A percentile compares a stretch with the other conserved stretches of the same genome.
These are phyloP conservation scores for Zygosaccharomyces siamensis DNA, from an alignment of 805 yeast genomes.

Conservation along the genomic window DNA sequence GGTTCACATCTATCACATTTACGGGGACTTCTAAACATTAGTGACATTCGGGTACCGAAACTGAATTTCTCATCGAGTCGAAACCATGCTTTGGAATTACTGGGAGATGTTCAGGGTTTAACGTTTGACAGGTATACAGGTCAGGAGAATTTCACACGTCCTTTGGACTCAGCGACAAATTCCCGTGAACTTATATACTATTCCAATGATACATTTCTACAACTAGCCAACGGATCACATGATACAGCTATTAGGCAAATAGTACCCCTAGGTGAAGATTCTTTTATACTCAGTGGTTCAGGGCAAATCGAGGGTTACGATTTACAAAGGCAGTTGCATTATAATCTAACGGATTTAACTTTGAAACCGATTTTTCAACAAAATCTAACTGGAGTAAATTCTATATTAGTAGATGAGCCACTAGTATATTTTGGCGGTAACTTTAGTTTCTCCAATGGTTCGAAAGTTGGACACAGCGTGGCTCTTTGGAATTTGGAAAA, in stretches of 20 bases:
- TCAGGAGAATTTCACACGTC: slow-evolving; percentile 31
- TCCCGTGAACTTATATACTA: slow-evolving; percentile 23
- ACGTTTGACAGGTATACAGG: slow-evolving; percentile 29
- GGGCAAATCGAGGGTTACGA: slow-evolving; percentile 27
- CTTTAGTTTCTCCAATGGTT: slow-evolving; percentile 45
- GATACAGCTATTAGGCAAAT: slow-evolving; percentile 22
- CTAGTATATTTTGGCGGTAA: slow-evolving; percentile 78
- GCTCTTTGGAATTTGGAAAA: slow-evolving; percentile 55
- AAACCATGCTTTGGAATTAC: slow-evolving; percentile 17
- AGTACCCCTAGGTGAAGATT: slow-evolving; percentile 30
- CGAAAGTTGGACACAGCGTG: slow-evolving; percentile 37
- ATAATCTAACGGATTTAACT: slow-evolving; percentile 31
- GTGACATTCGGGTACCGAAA: slow-evolving; percentile 11
- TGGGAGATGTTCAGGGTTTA: slow-evolving; percentile 23
- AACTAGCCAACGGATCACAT: slow-evolving; percentile 15
- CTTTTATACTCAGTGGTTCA: slow-evolving; percentile 35
- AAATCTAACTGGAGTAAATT: slow-evolving; percentile 33
- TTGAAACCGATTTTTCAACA: slow-evolving; percentile 27
- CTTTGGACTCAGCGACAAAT: slow-evolving; percentile 7
- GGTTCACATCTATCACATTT: slow-evolving; percentile 23
- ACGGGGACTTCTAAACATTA: slow-evolving; percentile 14
- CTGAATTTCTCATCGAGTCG: slow-evolving; percentile 14
- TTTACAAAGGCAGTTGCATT: slow-evolving; percentile 33
- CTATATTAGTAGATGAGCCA: slow-evolving; percentile 47
- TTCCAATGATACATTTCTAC: slow-evolving; percentile 26